Evolutionary conservation across 2,329 filamentous ascomycete genomes (phyloP).

Genomic region (Lachnellula arida): DNA sequence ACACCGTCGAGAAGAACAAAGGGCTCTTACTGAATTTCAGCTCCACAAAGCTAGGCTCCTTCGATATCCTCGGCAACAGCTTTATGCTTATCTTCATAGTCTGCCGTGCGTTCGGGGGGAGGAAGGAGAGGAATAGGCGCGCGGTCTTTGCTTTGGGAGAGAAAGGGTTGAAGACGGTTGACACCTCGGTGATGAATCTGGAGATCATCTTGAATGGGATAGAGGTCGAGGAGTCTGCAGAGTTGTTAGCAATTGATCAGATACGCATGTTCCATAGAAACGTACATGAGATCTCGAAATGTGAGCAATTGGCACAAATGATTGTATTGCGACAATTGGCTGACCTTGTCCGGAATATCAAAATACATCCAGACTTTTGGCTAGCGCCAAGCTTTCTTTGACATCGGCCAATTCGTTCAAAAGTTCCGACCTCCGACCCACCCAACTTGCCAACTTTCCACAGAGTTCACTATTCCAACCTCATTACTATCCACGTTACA

Average conservation of each 20-base stretch:
- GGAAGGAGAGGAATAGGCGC: conserved; percentile 78
- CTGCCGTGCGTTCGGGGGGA: conserved; percentile 73
- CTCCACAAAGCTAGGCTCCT: conserved; percentile 62
- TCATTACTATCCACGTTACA: not conserved
- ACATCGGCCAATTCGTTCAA: conserved; percentile 10
- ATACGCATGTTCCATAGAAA: not conserved
- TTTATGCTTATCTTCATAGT: conserved; percentile 75
- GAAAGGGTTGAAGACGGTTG: conserved; percentile 90
- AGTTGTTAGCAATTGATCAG: conserved; percentile 1
- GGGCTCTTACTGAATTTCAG: conserved; percentile 75
- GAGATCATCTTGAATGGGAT: conserved; percentile 62
- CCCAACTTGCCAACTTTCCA: conserved; percentile 9
- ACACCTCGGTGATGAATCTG: conserved; percentile 79
- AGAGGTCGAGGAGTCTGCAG: not conserved
- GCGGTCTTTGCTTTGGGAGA: conserved; percentile 72
- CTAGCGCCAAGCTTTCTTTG: not conserved
- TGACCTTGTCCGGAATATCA: not conserved
- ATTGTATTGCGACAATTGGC: not conserved
- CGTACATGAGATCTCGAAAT: not conserved
- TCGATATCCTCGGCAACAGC: conserved; percentile 66
- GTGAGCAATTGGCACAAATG: not conserved
- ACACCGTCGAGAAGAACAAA: conserved; percentile 1
- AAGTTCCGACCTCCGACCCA: conserved; percentile 6
- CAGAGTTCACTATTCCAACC: not conserved
- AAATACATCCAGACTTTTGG: conserved; percentile 1